Evolutionary conservation across 306 rosid species (phyloP).

Genomic region (Aeschynomene evenia): DNA sequence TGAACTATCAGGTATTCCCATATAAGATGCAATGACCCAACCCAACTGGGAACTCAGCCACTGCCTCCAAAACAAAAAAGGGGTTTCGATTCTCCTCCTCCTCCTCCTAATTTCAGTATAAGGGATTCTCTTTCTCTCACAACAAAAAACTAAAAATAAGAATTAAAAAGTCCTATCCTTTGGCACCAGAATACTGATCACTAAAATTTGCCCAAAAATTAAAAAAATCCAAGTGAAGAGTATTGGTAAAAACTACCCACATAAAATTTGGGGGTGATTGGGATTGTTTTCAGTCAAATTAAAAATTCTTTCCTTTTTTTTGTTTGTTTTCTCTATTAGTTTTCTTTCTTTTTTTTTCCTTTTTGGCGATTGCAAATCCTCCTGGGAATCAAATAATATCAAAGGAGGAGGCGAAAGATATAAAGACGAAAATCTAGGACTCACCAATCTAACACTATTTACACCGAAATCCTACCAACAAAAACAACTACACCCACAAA

Average conservation of each 20-base stretch:
- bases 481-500: conserved; percentile 17
- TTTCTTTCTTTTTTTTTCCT: conserved; percentile 9
- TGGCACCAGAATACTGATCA: conserved; percentile 40
- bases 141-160: conserved; percentile 22
- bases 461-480: conserved; percentile 47
- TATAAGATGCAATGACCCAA: conserved; percentile 53
- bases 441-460: conserved; percentile 44
- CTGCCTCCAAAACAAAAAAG: conserved; percentile 30
- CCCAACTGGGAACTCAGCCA: conserved; percentile 33
- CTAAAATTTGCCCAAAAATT: conserved; percentile 26
- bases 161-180: conserved; percentile 20
- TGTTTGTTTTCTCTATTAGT: conserved; percentile 19
- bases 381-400: conserved; percentile 61
- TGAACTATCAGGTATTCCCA: conserved; percentile 95
- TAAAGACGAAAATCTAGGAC: conserved; percentile 29
- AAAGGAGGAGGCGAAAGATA: conserved; percentile 45
- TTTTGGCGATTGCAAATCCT: conserved; percentile 46
- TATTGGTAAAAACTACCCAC: conserved; percentile 49
- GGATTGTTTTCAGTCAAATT: conserved; percentile 29
- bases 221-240: conserved; percentile 30
- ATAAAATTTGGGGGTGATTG: conserved; percentile 61
- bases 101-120: conserved; percentile 38
- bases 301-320: conserved; percentile 23
- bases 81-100: conserved; percentile 17
- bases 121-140: conserved; percentile 22